Conservation (phyloP, 257 asterid genomes). For the Lycium barbarum region DNA sequence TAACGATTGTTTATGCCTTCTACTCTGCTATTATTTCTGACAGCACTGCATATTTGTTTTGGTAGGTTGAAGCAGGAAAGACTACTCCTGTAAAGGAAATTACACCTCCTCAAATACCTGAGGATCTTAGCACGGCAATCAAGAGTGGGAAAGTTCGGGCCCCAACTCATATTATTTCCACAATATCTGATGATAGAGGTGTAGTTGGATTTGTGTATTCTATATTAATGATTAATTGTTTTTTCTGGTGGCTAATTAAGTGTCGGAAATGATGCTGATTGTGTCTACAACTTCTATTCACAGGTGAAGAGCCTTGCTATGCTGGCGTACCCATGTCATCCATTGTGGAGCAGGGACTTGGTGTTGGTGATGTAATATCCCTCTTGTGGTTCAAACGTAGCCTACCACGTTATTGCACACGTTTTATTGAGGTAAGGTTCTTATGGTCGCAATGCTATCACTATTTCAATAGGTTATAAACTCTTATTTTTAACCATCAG, state of each 20-base stretch:
- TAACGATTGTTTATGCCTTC: background rate
- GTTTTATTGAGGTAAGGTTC: conserved; percentile 84
- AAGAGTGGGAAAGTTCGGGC: conserved; percentile 99
- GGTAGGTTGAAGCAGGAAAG: conserved; percentile 76
- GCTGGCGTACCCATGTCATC: conserved; percentile 99
- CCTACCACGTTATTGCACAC: conserved; percentile 95
- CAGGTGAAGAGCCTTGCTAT: conserved; percentile 98
- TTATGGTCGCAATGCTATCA: conserved; percentile 24
- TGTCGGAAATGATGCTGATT: conserved; percentile 20
- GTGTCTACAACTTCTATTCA: conserved; percentile 33
- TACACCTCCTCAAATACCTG: conserved; percentile 95
- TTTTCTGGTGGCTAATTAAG: conserved; percentile 1
- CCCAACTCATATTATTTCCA: conserved; percentile 97
- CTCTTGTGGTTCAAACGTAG: conserved; percentile 98
- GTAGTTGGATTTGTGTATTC: conserved; percentile 15
- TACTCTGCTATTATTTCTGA: conserved; percentile 20
- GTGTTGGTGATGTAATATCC: conserved; percentile 98
- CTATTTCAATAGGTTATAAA: conserved; percentile 23
- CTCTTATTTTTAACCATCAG: background rate
- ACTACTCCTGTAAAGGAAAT: conserved; percentile 84
- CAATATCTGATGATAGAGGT: conserved; percentile 99
- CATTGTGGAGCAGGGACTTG: conserved; percentile 93
- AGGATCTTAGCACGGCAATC: conserved; percentile 89
- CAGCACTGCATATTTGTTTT: conserved; percentile 35
- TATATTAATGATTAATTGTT: background rate